Base-by-base conservation (phyloP, 441 rosid genomes). In the Capsella rubella region DNA sequence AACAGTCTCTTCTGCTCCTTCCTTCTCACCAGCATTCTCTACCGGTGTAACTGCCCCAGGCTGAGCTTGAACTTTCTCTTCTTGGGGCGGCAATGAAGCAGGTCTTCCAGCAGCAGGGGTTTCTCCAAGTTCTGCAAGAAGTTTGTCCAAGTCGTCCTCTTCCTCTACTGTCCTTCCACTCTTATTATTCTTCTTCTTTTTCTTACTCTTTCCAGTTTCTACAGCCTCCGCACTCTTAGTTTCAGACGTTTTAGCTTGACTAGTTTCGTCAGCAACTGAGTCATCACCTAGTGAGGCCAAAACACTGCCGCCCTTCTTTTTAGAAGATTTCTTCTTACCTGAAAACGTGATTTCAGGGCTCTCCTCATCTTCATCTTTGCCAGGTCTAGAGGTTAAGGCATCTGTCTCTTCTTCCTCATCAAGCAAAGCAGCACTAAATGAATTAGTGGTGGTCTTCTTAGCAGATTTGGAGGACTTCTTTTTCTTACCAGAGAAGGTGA, bases 71-170 rank as follows among this genome's bases (percentile, higher is more conserved):
- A 74, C 72, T 81, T 81, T 82, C 67, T 85, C 91, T 80, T 81
- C 93, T 71, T 79, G 79, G 74, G 1, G 28, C 77, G 27, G 86
- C 59, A 34, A 78, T 46, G 79, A 76, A 69, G 85, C 37, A 32
- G 87, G 78, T 61, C 81, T 88, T 31, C 69, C 71, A 59, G 62
- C 47, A 58, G 87, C 29, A 72, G 84, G 77, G n/a, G 57, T 75
- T 79, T 79, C 93, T 67, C 96, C 97, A 82, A 92, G 96, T 79
- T 85, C 96, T 5, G 96, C 93, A 64, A 95, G 93, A 81, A 95
- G 78, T 82, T 87, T 91, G 77, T 93, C 98, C 87, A 95, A 84
- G 71, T 95, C 99, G 15, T 90, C 96, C 83, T 95, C 97, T 80
- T 95, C 98, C 63, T 95, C 90, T 54, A 84, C 96, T 67, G 98